These are phyloP conservation scores for Stylonectria norvegica DNA, from an alignment of 2,329 filamentous ascomycete genomes.

Conservation along the genomic window DNA sequence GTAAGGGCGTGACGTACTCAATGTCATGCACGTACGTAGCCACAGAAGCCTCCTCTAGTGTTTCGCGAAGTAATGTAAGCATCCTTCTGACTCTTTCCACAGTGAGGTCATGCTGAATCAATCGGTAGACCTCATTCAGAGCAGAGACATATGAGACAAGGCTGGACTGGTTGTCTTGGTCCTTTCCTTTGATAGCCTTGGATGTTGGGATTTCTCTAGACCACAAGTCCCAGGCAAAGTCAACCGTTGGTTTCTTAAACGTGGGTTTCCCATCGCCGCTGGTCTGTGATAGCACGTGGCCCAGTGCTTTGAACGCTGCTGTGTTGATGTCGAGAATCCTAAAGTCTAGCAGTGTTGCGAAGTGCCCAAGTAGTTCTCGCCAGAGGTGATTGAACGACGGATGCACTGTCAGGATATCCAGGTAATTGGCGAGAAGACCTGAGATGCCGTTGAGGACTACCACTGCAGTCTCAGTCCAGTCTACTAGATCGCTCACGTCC, in stretches of 20 bases:
- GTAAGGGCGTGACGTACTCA: slow-evolving; percentile 69
- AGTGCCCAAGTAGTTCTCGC: slow-evolving; percentile 67
- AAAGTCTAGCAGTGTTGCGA: slow-evolving; percentile 62
- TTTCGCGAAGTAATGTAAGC: slow-evolving; percentile 65
- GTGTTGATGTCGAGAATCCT: slow-evolving; percentile 67
- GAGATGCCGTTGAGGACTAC: slow-evolving; percentile 72
- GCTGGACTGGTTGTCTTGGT: slow-evolving; percentile 71
- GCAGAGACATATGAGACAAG: slow-evolving; percentile 80
- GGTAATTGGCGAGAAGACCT: slow-evolving; percentile 69
- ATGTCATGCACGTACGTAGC: slow-evolving; percentile 68
- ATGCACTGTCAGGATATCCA: slow-evolving; percentile 66
- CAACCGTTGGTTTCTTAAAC: slow-evolving; percentile 52
- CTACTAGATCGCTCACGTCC: slow-evolving; percentile 44
- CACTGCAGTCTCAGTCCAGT: slow-evolving; percentile 73
- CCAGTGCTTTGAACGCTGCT: slow-evolving; percentile 65
- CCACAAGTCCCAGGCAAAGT: slow-evolving; percentile 68
- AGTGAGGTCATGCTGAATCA: slow-evolving; percentile 64
- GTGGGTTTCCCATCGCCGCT: slow-evolving; percentile 40
- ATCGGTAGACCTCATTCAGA: slow-evolving; percentile 72
- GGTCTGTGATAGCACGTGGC: slow-evolving; percentile 56
- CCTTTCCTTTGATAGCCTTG: slow-evolving; percentile 33
- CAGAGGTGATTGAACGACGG: slow-evolving; percentile 69
- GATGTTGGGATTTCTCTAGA: slow-evolving; percentile 58
- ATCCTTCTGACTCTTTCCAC: slow-evolving; percentile 63
- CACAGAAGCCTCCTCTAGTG: slow-evolving; percentile 66